A percentile compares a stretch with the other conserved stretches of the same genome.
These are phyloP conservation scores for Neoscytalidium dimidiatum DNA, from an alignment of 2,329 filamentous ascomycete genomes.

Conservation along the genomic window DNA sequence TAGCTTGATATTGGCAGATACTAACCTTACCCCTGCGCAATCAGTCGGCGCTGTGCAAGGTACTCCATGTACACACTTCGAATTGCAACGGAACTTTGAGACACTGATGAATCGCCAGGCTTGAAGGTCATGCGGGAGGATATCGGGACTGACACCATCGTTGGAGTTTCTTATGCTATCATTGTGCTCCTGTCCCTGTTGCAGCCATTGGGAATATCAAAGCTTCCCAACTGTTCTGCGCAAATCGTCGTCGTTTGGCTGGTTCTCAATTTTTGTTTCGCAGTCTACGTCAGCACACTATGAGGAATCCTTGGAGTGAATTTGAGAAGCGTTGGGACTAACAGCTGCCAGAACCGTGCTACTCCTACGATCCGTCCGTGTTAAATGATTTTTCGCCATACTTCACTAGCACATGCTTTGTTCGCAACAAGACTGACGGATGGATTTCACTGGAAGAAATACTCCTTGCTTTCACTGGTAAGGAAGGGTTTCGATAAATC, in stretches of 20 bases:
- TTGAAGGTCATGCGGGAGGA: slow-evolving; percentile 58
- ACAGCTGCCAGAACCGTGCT: slow-evolving; percentile 38
- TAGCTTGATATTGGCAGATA: slow-evolving; percentile 67
- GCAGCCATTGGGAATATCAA: slow-evolving; percentile 66
- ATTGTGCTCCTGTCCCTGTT: slow-evolving; percentile 64
- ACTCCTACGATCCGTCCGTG: slow-evolving; percentile 50
- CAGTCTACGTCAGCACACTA: slow-evolving; percentile 55
- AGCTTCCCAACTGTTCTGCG: slow-evolving; percentile 62
- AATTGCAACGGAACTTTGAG: background rate
- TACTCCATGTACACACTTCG: slow-evolving; percentile 20
- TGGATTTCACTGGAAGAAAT: slow-evolving; percentile 70
- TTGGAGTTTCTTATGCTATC: slow-evolving; percentile 66
- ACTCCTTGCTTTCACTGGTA: slow-evolving; percentile 70
- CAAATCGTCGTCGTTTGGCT: slow-evolving; percentile 70
- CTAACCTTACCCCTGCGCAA: slow-evolving; percentile 69
- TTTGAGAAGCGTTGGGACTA: too few species aligned
- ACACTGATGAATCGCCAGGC: slow-evolving; percentile 24
- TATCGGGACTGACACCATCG: slow-evolving; percentile 57
- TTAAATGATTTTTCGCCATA: slow-evolving; percentile 56
- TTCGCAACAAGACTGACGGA: slow-evolving; percentile 59
- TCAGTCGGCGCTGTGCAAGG: slow-evolving; percentile 71
- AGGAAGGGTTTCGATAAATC: background rate
- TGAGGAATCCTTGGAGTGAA: background rate
- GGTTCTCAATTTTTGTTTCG: slow-evolving; percentile 61
- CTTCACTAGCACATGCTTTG: slow-evolving; percentile 62